Base-by-base conservation (phyloP, 1,284 basidiomycete species). In the Apiotrichum akiyoshidainum region DNA sequence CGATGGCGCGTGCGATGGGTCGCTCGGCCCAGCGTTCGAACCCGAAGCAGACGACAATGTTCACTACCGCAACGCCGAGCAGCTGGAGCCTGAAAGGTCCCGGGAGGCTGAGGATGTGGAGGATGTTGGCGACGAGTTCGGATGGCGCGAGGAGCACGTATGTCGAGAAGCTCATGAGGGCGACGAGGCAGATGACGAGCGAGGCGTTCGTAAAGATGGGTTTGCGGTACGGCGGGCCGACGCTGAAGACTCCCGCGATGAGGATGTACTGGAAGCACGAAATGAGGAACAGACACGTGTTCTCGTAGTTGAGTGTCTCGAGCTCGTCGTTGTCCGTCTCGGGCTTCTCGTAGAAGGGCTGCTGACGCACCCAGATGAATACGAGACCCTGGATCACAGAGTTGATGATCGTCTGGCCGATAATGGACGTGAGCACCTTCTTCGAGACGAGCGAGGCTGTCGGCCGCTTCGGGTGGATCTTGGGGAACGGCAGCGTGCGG, bases 221-320 rank as follows among this genome's bases (percentile, higher is more conserved):
- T 76, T 90, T 88, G 54, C 96, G 86, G 78, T 95, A 99, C 2
- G 96, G 96, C 13, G 94, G 93, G 0, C 96, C 96, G 65, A 98
- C 97, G 74, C 90, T 94, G 80, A 99, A 99, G 0, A 98, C 91
- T 0, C 88, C 93, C 13, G 94, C 95, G 10, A 97, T 91, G 44
- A 98, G 82, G 66, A 99, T 91, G 78, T 99, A 99, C 79, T 99
- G 96, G 85, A 98, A 99, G 64, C 91, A 95, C 4, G 94, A 97
- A 52, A 98, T 83, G 66, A 98, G 79, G 80, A 99, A 99, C 57
- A 99, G 78, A 10, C 85, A 85, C 10, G 95, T 88, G 77, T 99
- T 99, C 76, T 99, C 96, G 66, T 85, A 94, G 74, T 96, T 99
- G 55, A 81, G 85, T n/a, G 91, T 88, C 66, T 94, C 86, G 55